Evolutionary conservation across 1,284 basidiomycete species (phyloP), one percentile per base, ranked within the genome.

Genomic region (Ustilago xerochloae): DNA sequence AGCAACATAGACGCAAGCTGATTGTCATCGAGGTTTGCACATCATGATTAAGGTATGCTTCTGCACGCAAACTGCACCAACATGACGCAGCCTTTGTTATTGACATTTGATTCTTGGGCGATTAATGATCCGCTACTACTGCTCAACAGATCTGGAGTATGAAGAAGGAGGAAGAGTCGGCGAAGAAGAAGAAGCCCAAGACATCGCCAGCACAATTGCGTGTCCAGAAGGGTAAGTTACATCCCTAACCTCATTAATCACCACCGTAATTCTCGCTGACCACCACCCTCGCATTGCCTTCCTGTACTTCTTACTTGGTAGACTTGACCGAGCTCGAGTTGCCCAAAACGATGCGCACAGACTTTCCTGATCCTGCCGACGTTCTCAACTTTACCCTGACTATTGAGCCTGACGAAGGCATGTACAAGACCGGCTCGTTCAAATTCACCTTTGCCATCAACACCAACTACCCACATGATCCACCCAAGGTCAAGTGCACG

Each of bases 381-480:
- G 90, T 97, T 77, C 91, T 99, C 84, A 95, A 97, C 88, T 99
- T 99, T 85, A 91, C 90, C 50, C 89, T 99, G 39, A 94, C 91
- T 69, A 97, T 99, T 83, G 91, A 90, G 41, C 97, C 97, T 12
- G 97, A 99, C 85, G 97, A 99, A 98, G 96, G 97, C 81, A 96
- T 99, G 92, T 99, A 99, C 89, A 92, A 94, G 87, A 92, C 92
- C 79, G 97, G 94, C 75, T 87, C 90, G 20, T 99, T 98, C 88
- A 86, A 88, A 63, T 99, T 99, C 87, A 93, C 92, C 29, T 95
- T 99, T 85, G 89, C 89, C 67, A 97, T 99, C 89, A 97, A 94
- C 87, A 91, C 90, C 85, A 98, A 97, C 86, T 99, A 99, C 86
- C 97, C 97, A 45, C 97, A 99, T 85, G 96, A 99, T 80, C 94